Conservation (phyloP, 768 basidiomycete species). For the Hygrocybe punicea region DNA sequence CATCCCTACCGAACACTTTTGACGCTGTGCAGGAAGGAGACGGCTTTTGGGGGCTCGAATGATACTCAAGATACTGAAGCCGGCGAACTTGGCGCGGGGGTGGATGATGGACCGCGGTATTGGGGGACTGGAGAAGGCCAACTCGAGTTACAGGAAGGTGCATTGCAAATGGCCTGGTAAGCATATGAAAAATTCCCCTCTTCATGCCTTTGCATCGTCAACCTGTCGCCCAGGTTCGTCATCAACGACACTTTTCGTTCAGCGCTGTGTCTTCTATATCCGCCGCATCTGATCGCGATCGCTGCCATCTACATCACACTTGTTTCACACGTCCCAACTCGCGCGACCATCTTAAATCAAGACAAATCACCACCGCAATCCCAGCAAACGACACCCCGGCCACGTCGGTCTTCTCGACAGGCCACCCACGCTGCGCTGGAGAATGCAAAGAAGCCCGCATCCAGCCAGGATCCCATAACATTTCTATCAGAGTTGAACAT, state of each 20-base stretch:
- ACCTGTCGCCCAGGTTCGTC: slow-evolving; percentile 68
- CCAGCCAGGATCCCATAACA: slow-evolving; percentile 60
- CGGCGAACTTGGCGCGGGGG: slow-evolving; percentile 50
- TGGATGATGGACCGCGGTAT: slow-evolving; percentile 60
- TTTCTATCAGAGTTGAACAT: slow-evolving; percentile 88
- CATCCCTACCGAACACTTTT: slow-evolving; percentile 92
- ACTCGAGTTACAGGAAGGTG: slow-evolving; percentile 69
- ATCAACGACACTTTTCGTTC: slow-evolving; percentile 96
- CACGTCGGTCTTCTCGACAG: slow-evolving; percentile 56
- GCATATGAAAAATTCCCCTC: slow-evolving; percentile 17
- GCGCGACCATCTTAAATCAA: slow-evolving; percentile 37
- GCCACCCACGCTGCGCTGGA: slow-evolving; percentile 30
- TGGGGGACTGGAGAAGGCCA: slow-evolving; percentile 82
- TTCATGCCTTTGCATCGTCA: neutral
- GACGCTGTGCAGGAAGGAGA: slow-evolving; percentile 66
- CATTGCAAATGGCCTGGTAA: slow-evolving; percentile 89
- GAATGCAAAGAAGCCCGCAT: slow-evolving; percentile 37
- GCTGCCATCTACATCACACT: slow-evolving; percentile 88
- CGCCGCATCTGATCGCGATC: slow-evolving; percentile 91
- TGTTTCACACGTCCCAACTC: slow-evolving; percentile 62
- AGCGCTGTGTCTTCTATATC: slow-evolving; percentile 89
- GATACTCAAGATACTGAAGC: slow-evolving; percentile 51
- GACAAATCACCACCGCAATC: slow-evolving; percentile 10
- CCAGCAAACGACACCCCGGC: slow-evolving; percentile 31
- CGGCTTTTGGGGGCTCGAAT: slow-evolving; percentile 35